Evolutionary conservation across 169 alveolate genomes (phyloP).

Genomic region (Cryptosporidium baileyi): DNA sequence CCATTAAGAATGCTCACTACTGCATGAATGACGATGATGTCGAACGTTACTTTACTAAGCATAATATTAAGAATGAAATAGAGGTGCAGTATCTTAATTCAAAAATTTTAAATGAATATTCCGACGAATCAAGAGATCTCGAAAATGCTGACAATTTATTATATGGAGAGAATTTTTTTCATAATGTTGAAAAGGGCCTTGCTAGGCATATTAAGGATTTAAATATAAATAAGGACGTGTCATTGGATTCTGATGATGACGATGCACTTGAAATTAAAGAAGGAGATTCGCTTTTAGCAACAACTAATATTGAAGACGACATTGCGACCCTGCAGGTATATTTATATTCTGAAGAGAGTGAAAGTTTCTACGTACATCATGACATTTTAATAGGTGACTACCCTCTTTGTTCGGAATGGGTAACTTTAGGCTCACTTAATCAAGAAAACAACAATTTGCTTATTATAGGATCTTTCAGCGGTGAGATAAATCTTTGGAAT

Average conservation of each 20-base stretch:
- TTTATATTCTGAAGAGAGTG: slow-evolving; percentile 71
- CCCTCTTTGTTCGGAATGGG: slow-evolving; percentile 74
- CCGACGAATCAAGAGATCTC: background rate
- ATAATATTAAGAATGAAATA: background rate
- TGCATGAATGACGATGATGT: slow-evolving; percentile 58
- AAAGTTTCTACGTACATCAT: slow-evolving; percentile 77
- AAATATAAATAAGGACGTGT: background rate
- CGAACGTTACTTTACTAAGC: slow-evolving; percentile 12
- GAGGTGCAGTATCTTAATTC: background rate
- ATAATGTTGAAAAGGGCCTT: slow-evolving; percentile 36
- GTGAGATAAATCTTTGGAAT: slow-evolving; percentile 71
- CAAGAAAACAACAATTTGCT: slow-evolving; percentile 25
- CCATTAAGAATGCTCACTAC: slow-evolving; percentile 26
- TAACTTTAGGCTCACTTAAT: slow-evolving; percentile 7
- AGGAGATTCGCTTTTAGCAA: slow-evolving; percentile 70
- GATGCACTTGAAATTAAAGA: slow-evolving; percentile 71
- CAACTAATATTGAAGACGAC: slow-evolving; percentile 73
- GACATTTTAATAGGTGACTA: slow-evolving; percentile 73
- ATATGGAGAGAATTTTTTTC: slow-evolving; percentile 58
- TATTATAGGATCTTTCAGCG: slow-evolving; percentile 71
- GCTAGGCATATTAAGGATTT: slow-evolving; percentile 22
- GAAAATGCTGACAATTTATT: background rate
- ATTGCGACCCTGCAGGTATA: slow-evolving; percentile 74
- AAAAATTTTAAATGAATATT: background rate
- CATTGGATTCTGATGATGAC: slow-evolving; percentile 72